A percentile compares a stretch with the other conserved stretches of the same genome.
phyloP scores from a whole-genome alignment of 495 filamentous ascomycete species.

The Penicillium mononematosum region DNA sequence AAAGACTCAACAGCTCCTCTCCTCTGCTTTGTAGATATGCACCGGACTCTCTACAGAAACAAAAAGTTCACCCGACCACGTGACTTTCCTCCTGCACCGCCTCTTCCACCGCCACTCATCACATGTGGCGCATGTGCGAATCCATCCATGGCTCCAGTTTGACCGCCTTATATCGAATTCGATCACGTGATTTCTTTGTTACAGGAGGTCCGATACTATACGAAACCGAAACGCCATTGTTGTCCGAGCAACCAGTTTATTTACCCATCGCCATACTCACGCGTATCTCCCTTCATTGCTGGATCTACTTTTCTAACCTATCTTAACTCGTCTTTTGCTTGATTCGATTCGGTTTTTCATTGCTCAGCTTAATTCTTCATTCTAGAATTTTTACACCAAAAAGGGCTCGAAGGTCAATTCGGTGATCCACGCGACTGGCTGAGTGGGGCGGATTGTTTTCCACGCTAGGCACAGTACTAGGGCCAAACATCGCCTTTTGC shows the following conservation, averaged over 20 bases:
- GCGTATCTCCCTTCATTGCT: conserved; percentile 28
- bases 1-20: conserved; percentile 13
- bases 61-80: conserved; percentile 28
- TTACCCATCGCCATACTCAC: conserved; percentile 23
- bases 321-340: conserved; percentile 12
- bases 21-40: conserved; percentile 13
- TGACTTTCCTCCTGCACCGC: conserved; percentile 8
- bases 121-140: background rate
- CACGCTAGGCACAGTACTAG: conserved; percentile 45
- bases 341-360: conserved; percentile 14
- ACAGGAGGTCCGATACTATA: background rate
- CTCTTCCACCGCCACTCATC: background rate
- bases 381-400: background rate
- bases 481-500: conserved; percentile 51
- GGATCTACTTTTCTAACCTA: conserved; percentile 20
- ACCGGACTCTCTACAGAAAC: conserved; percentile 4
- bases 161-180: background rate
- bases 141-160: background rate
- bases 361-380: conserved; percentile 4
- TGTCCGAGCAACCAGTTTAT: conserved; percentile 23
- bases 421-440: conserved; percentile 34
- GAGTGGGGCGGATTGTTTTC: conserved; percentile 47
- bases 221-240: conserved; percentile 6
- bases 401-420: background rate
- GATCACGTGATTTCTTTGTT: background rate